Conservation (phyloP, 2,329 filamentous ascomycete species). For the Trichoderma asperellum region DNA sequence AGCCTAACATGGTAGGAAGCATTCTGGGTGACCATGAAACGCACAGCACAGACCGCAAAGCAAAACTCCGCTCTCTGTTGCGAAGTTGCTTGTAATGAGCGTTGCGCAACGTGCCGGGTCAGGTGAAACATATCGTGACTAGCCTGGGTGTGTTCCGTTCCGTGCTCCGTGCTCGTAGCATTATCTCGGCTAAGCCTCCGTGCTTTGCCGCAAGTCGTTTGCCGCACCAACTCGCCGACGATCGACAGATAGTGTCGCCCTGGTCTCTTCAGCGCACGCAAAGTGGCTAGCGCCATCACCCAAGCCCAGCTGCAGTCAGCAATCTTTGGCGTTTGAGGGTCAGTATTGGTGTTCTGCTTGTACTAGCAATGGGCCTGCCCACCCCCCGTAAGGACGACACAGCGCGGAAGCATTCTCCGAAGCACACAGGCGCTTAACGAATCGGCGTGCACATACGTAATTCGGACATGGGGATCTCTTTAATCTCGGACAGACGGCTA, state of each 20-base stretch:
- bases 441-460: conserved; percentile 23
- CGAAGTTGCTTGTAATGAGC: conserved; percentile 1
- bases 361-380: background rate
- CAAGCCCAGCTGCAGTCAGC: conserved; percentile 19
- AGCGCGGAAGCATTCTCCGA: conserved; percentile 12
- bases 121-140: conserved; percentile 6
- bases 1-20: conserved; percentile 6
- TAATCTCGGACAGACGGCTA: background rate
- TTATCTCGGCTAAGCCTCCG: conserved; percentile 22
- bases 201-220: conserved; percentile 17
- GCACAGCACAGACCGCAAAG: background rate
- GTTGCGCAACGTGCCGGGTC: conserved; percentile 6
- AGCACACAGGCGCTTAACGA: conserved; percentile 4
- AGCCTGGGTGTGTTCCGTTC: background rate
- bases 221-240: conserved; percentile 25
- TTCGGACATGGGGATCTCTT: conserved; percentile 19
- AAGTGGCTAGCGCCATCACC: conserved; percentile 7
- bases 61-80: conserved; percentile 3
- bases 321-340: conserved; percentile 15
- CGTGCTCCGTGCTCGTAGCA: background rate
- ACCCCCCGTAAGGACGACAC: conserved; percentile 8
- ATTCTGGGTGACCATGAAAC: conserved; percentile 1
- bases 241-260: conserved; percentile 24
- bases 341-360: no score
- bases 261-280: conserved; percentile 11